A percentile compares a stretch with the other conserved stretches of the same genome.
These are phyloP conservation scores for Pestalotiopsis sp. DNA, from an alignment of 2,329 filamentous ascomycete genomes.

Conservation along the genomic window DNA sequence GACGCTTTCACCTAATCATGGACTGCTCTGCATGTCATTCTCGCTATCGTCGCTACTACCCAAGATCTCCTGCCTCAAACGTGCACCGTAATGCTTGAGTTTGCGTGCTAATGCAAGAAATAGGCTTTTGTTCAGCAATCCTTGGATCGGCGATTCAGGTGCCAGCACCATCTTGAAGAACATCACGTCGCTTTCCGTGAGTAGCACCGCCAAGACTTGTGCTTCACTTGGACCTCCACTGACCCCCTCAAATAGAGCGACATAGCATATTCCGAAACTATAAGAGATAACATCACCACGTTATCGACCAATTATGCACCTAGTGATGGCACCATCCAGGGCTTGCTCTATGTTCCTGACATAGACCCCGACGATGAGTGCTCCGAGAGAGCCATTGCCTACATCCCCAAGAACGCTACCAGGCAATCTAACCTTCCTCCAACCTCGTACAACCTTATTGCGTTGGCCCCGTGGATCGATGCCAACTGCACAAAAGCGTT, in stretches of 20 bases:
- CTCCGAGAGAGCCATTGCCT: slow-evolving; percentile 60
- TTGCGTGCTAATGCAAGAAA: slow-evolving; percentile 19
- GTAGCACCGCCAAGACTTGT: slow-evolving; percentile 26
- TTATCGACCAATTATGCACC: slow-evolving; percentile 70
- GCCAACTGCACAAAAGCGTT: slow-evolving; percentile 74
- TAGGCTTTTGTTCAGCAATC: slow-evolving; percentile 64
- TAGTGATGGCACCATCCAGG: slow-evolving; percentile 66
- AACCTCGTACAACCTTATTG: slow-evolving; percentile 74
- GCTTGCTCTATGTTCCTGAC: slow-evolving; percentile 84
- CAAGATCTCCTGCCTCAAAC: neutral
- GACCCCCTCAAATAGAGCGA: slow-evolving; percentile 31
- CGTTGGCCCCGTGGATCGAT: slow-evolving; percentile 84
- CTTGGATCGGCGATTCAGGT: slow-evolving; percentile 53
- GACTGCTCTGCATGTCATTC: no score
- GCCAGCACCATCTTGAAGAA: slow-evolving; percentile 59
- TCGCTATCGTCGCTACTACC: no score
- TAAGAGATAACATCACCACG: slow-evolving; percentile 69
- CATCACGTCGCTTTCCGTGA: slow-evolving; percentile 57
- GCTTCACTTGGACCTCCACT: neutral
- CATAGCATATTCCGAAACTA: slow-evolving; percentile 55
- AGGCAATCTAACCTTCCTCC: slow-evolving; percentile 69
- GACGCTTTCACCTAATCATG: no score
- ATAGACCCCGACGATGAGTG: slow-evolving; percentile 64
- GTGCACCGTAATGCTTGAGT: neutral
- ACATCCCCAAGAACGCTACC: slow-evolving; percentile 77